These are phyloP conservation scores for Hymenoscyphus linearis DNA, from an alignment of 2,329 filamentous ascomycete species.

Conservation along the genomic window DNA sequence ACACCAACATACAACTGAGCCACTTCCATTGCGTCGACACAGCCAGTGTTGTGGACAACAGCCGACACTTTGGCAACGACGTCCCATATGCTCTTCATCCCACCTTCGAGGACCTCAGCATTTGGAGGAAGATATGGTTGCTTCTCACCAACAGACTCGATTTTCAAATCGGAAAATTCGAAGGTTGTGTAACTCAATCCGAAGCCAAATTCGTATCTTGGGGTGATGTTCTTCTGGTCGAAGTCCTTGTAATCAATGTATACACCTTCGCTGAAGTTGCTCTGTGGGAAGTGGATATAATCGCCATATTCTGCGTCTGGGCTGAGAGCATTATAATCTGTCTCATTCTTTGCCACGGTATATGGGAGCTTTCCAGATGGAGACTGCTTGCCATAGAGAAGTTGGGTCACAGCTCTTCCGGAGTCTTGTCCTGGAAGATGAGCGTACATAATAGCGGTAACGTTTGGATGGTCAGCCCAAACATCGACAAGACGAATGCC, in stretches of 20 bases:
- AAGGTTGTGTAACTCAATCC: conserved; percentile 54
- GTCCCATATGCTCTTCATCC: conserved; percentile 51
- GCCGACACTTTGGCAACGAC: conserved; percentile 44
- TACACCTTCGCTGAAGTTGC: conserved; percentile 44
- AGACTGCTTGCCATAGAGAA: conserved; percentile 27
- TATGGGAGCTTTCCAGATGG: conserved; percentile 31
- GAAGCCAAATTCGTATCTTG: conserved; percentile 38
- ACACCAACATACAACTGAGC: conserved; percentile 31
- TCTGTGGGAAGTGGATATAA: conserved; percentile 49
- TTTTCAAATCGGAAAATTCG: conserved; percentile 36
- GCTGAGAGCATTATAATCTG: conserved; percentile 44
- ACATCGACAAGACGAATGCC: conserved; percentile 55
- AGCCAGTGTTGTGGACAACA: conserved; percentile 48
- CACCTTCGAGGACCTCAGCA: conserved; percentile 46
- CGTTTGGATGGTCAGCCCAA: conserved; percentile 68
- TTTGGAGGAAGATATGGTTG: conserved; percentile 33
- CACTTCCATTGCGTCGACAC: conserved; percentile 29
- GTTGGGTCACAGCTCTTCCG: conserved; percentile 44
- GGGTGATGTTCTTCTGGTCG: conserved; percentile 34
- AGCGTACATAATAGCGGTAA: conserved; percentile 73
- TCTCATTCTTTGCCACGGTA: conserved; percentile 54
- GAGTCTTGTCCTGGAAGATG: conserved; percentile 67
- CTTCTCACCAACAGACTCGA: conserved; percentile 38
- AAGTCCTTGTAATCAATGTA: conserved; percentile 49
- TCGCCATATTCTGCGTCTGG: conserved; percentile 40